Evolutionary conservation across 2,329 filamentous ascomycete genomes (phyloP).

Genomic region (Phialophora chinensis): DNA sequence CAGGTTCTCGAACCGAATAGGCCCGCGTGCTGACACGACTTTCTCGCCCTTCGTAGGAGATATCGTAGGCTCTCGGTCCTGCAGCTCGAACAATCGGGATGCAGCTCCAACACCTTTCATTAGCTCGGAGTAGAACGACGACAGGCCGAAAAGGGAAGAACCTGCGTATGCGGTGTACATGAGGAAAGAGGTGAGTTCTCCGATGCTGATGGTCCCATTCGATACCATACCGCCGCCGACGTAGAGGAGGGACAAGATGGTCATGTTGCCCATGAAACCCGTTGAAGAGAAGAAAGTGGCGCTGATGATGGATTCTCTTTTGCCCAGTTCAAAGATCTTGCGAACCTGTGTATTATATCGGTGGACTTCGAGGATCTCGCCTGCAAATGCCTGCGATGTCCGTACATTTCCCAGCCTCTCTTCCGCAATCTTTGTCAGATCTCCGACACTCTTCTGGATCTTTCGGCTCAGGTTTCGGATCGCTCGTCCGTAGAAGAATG

Average conservation of each 20-base stretch:
- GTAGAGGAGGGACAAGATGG: conserved; percentile 86
- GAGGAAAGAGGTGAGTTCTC: conserved; percentile 93
- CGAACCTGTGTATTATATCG: conserved; percentile 92
- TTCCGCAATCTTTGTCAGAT: conserved; percentile 94
- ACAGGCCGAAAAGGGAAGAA: conserved; percentile 90
- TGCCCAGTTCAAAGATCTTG: conserved; percentile 88
- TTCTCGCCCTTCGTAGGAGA: conserved; percentile 81
- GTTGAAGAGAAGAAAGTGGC: conserved; percentile 88
- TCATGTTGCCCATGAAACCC: conserved; percentile 94
- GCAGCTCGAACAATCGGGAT: conserved; percentile 92
- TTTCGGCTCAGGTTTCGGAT: conserved; percentile 88
- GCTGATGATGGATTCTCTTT: conserved; percentile 82
- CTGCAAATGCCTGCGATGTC: conserved; percentile 94
- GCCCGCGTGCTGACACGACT: conserved; percentile 82
- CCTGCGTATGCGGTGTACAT: conserved; percentile 94
- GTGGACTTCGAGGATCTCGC: conserved; percentile 85
- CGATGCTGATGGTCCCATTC: conserved; percentile 82
- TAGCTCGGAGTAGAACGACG: conserved; percentile 94
- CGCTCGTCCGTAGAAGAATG: conserved; percentile 87
- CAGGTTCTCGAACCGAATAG: conserved; percentile 86
- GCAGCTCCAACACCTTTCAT: conserved; percentile 99
- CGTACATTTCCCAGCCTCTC: conserved; percentile 96
- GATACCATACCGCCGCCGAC: conserved; percentile 91
- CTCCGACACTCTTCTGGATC: conserved; percentile 92
- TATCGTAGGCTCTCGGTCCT: conserved; percentile 86